phyloP scores from a whole-genome alignment of 345 rosid species.

The Aurinia saxatilis region DNA sequence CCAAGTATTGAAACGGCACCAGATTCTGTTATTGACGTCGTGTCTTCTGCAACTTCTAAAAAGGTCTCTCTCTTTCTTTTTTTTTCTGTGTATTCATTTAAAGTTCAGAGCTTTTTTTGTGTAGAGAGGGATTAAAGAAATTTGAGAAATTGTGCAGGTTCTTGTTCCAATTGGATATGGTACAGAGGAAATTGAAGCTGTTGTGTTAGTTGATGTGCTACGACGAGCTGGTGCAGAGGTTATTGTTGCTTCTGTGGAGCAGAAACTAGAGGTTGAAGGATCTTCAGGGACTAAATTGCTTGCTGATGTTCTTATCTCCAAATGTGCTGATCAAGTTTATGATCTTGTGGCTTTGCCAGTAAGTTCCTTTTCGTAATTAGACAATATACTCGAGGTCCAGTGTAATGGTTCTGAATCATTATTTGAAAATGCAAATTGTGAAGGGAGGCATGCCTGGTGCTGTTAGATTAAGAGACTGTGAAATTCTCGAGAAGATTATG shows the following conservation, averaged over 20 bases:
- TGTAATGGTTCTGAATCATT: background rate
- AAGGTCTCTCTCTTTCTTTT: constrained; percentile 32
- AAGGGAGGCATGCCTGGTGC: constrained; percentile 99
- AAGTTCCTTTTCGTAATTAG: too few relatives aligned
- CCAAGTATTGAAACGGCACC: background rate
- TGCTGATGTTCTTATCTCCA: constrained; percentile 66
- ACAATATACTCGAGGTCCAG: background rate
- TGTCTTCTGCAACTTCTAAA: constrained; percentile 32
- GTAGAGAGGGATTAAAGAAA: background rate
- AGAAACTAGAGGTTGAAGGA: constrained; percentile 71
- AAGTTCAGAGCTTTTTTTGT: background rate
- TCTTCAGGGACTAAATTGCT: constrained; percentile 64
- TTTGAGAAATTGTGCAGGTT: constrained; percentile 37
- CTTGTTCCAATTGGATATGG: constrained; percentile 86
- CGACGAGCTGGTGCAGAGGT: constrained; percentile 94
- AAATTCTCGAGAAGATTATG: constrained; percentile 51
- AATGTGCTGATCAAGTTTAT: constrained; percentile 51
- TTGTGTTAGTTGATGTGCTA: constrained; percentile 61
- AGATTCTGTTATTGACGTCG: background rate
- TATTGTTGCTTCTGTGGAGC: constrained; percentile 79
- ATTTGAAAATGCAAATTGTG: background rate
- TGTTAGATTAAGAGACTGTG: constrained; percentile 73
- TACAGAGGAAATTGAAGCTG: constrained; percentile 94
- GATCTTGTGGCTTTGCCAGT: constrained; percentile 95
- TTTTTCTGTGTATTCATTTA: background rate